Evolutionary conservation across 148 eudicot species (phyloP).

Genomic region (Mesembryanthemum crystallinum): DNA sequence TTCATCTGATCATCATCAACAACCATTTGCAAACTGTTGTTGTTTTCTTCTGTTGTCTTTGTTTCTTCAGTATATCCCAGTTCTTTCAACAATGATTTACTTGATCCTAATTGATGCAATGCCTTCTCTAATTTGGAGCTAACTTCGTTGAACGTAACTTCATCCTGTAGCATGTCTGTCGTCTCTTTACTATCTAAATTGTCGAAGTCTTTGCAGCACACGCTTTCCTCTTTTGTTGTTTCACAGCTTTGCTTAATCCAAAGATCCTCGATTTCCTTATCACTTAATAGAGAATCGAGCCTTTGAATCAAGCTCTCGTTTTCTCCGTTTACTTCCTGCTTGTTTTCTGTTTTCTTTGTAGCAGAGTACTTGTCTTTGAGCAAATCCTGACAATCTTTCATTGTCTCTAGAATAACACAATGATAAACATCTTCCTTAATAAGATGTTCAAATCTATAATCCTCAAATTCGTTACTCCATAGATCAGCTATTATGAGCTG

Average conservation of each 20-base stretch:
- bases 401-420: slow-evolving; percentile 26
- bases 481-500: slow-evolving; percentile 22
- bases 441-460: slow-evolving; percentile 22
- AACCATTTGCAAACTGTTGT: too few species aligned
- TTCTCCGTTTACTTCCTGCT: background rate
- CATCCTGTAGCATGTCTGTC: slow-evolving; percentile 33
- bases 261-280: slow-evolving; percentile 33
- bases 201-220: slow-evolving; percentile 1
- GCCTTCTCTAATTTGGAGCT: slow-evolving; percentile 35
- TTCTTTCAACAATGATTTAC: slow-evolving; percentile 35
- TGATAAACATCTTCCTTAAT: slow-evolving; percentile 33
- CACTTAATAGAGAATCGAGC: slow-evolving; percentile 29
- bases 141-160: slow-evolving; percentile 27
- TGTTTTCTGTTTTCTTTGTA: background rate
- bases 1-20: background rate
- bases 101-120: slow-evolving; percentile 30
- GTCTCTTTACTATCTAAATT: slow-evolving; percentile 24
- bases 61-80: slow-evolving; percentile 21
- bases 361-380: background rate
- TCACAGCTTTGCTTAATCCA: slow-evolving; percentile 27
- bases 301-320: slow-evolving; percentile 25
- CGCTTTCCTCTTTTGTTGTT: slow-evolving; percentile 22
- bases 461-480: slow-evolving; percentile 29
- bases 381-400: slow-evolving; percentile 17
- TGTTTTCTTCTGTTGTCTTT: background rate